Conservation (phyloP, 1,284 basidiomycete species). For the Tilletia indica region DNA sequence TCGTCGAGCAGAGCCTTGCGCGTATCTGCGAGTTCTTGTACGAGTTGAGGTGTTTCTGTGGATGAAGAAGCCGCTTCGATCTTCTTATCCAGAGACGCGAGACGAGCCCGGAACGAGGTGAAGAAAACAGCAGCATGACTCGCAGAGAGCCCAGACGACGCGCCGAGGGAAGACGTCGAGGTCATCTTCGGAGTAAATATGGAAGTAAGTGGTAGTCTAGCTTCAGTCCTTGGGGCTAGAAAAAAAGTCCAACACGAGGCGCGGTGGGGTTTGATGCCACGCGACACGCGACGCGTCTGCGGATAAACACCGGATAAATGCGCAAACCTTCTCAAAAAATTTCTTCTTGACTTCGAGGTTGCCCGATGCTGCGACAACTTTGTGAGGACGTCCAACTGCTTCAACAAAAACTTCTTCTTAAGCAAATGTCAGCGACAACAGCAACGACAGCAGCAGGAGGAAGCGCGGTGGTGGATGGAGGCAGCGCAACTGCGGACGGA, state of each 20-base stretch:
- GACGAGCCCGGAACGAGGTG: constrained; percentile 4
- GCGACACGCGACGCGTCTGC: too few species aligned
- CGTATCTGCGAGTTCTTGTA: not conserved
- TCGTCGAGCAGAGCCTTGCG: not conserved
- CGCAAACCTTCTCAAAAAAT: not conserved
- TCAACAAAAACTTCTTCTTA: too few species aligned
- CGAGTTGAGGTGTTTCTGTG: not conserved
- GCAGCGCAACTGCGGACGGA: too few species aligned
- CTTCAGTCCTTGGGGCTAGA: too few species aligned
- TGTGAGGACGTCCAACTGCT: too few species aligned
- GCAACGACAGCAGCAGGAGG: not conserved
- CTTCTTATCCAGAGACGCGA: not conserved
- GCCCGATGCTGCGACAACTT: too few species aligned
- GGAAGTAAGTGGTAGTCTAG: too few species aligned
- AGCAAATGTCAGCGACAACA: not conserved
- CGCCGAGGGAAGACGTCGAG: constrained; percentile 7
- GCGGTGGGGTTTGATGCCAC: too few species aligned
- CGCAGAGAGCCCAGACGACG: constrained; percentile 12
- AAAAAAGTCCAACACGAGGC: too few species aligned
- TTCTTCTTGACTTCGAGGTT: too few species aligned
- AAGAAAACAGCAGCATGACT: constrained; percentile 5
- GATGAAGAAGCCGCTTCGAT: not conserved
- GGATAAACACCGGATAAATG: too few species aligned
- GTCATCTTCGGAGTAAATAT: not conserved
- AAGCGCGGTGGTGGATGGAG: too few species aligned